Base-by-base conservation (phyloP, 2,329 filamentous ascomycete genomes). In the Penicillium fuscoglaucum region DNA sequence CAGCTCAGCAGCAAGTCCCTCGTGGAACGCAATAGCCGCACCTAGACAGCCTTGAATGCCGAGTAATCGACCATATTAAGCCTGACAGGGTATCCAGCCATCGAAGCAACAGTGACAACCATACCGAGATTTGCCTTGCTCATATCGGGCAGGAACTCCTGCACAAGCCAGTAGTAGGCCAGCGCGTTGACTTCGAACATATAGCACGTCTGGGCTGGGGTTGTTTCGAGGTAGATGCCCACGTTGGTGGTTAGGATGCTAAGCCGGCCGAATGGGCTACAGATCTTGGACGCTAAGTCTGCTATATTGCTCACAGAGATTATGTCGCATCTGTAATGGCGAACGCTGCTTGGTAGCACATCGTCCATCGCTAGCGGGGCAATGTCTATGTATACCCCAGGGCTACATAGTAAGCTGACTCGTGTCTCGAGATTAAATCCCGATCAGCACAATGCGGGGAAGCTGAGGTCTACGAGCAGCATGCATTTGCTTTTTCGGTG, bases 171-270 rank as follows among this genome's bases (percentile, higher is more conserved):
- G 19, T 85, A 90, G 74, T 88, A 88, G 2, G 86, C 80, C 33
- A 91, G 71, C 0, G 85, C 79, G 74, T 91, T 92, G 66, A 91
- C 86, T 59, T 87, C 85, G 71, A 91, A 90, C 52, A 87, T 89
- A 48, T 66, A 83, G 39, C 83, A 83, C 61, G 89, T 79, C 63
- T 87, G 83, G 21, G 77, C 78, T 52, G 87, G 83, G 1, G 80
- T 80, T 24, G 80, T 72, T 29, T 83, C 79, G 47, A 91, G 79
- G 62, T 80, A 83, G 29, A 71, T 57, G 2, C 68, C 69, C 0
- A 68, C 68, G 26, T 71, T 72, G 60, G 71, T 70, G 56, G 70
- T 87, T 4, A 91, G 78, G 60, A 91, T 78, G 0, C 87, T 90
- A 0, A 88, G 89, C 49, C 83, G 68, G 57, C 88, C 88, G 56